Evolutionary conservation across 164 flowering plant species (phyloP).

Genomic region (Echeveria elegans): DNA sequence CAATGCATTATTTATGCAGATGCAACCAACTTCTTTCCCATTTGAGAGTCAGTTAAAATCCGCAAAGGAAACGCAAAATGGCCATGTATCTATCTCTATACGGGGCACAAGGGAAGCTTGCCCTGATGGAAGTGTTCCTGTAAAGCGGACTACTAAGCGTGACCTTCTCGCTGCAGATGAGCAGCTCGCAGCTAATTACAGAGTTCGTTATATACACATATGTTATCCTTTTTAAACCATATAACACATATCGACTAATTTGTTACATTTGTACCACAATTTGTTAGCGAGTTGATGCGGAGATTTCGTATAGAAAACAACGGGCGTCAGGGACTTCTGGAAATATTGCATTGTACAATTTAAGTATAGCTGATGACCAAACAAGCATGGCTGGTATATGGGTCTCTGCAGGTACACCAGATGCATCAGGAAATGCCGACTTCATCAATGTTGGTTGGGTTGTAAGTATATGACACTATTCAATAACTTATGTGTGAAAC

Average conservation of each 20-base stretch:
- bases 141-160: neutral
- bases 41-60: neutral
- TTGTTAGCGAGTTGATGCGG: neutral
- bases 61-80: neutral
- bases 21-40: neutral
- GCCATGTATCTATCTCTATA: neutral
- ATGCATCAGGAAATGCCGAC: neutral
- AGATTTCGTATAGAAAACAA: neutral
- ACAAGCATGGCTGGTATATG: neutral
- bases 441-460: neutral
- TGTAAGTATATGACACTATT: neutral
- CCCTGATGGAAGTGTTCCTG: neutral
- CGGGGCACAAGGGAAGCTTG: constrained; percentile 4
- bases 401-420: neutral
- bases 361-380: neutral
- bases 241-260: too few relatives aligned
- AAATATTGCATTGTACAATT: neutral
- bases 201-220: neutral
- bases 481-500: too few relatives aligned
- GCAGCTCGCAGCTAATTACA: neutral
- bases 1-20: neutral
- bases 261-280: neutral
- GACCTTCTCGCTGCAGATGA: neutral
- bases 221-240: too few relatives aligned
- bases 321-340: neutral